Base-by-base conservation (phyloP, 306 rosid genomes). In the Dalbergia cultrata region DNA sequence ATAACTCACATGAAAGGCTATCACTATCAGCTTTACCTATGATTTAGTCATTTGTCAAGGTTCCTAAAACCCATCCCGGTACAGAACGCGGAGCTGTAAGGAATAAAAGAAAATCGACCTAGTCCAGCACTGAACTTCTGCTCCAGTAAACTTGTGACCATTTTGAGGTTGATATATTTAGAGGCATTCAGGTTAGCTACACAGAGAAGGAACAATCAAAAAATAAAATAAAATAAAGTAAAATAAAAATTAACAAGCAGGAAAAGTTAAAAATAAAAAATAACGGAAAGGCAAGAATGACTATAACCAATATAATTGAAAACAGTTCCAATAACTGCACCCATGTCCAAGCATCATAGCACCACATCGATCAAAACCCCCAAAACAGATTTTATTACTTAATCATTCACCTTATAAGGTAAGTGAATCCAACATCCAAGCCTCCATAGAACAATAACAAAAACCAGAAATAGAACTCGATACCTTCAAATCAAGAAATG, bases 101-200 rank as follows among this genome's bases (percentile, higher is more conserved):
- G 17, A n/a, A 54, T 66, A 66, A 77, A 35, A 9, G 45, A 64
- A 39, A 16, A 52, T 12, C 9, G 39, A 12, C 53, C 52, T 47
- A 31, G 72, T 17, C 53, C 3, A 58, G 63, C 57, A 52, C 10
- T 13, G 43, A 43, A 47, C 43, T 22, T 66, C 53, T 41, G 52
- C 33, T 66, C 72, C 53, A 18, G 17, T 21, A 41, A 41, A 67
- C 54, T 5, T 54, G 17, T 16, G 33, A 9, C 41, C 56, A 65
- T 13, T 35, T 52, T 52, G 54, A 35, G 41, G 72, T 76, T 49
- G 63, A 75, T 10, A 49, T 6, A 26, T 33, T 62, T n/a, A 16
- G 56, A 17, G 71, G 61, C 35, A 61, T 75, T 49, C 62, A 5
- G 6, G 72, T 2, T 61, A 47, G 37, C 80, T 63, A 34, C 64